Percentiles rank a stretch among this genome's conserved stretches.
phyloP scores from a whole-genome alignment of 1,139 yeast species.

The Entelexis paramagnoliae region DNA sequence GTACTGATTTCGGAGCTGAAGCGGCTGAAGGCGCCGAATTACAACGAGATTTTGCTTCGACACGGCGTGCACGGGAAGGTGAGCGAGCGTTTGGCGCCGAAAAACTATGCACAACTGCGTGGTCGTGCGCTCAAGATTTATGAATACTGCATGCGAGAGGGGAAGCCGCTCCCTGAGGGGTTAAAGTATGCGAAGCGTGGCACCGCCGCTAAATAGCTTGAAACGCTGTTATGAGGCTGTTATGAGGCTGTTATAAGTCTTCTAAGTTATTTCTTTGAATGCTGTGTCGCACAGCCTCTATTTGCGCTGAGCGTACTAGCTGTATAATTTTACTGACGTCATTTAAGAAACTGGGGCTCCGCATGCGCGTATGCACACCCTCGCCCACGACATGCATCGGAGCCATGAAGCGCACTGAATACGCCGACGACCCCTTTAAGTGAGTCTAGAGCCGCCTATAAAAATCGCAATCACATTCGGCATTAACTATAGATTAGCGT shows the following conservation, averaged over 20 bases:
- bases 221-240: too few relatives aligned
- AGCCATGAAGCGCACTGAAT: too few relatives aligned
- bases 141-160: neutral
- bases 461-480: too few relatives aligned
- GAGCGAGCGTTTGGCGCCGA: neutral
- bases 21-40: constrained; percentile 7
- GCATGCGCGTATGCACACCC: neutral
- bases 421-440: too few relatives aligned
- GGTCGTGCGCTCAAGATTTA: neutral
- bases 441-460: too few relatives aligned
- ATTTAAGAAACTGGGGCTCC: too few relatives aligned
- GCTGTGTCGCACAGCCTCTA: too few relatives aligned
- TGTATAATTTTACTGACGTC: too few relatives aligned
- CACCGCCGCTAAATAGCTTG: neutral
- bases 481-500: neutral
- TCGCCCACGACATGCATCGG: neutral
- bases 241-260: too few relatives aligned
- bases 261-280: too few relatives aligned
- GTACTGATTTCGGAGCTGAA: constrained; percentile 1
- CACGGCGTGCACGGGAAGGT: constrained; percentile 4
- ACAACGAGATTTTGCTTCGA: constrained; percentile 9
- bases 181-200: neutral
- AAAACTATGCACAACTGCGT: neutral
- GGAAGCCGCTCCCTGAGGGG: neutral
- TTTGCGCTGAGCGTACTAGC: too few relatives aligned